These are phyloP conservation scores for Fusarium annulatum DNA, from an alignment of 2,329 filamentous ascomycete genomes.

Conservation along the genomic window DNA sequence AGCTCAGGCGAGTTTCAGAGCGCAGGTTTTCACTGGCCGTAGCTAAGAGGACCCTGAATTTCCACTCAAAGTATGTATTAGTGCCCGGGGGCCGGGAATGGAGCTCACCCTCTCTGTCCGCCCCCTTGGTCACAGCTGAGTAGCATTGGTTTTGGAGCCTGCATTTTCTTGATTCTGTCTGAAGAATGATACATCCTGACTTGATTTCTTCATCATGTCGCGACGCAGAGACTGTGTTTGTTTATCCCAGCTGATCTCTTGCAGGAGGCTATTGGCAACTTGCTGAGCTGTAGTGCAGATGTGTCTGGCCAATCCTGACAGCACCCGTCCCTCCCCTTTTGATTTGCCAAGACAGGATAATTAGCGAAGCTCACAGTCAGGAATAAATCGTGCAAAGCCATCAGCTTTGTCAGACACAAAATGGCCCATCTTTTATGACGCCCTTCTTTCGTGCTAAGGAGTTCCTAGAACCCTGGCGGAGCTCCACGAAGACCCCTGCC, in stretches of 20 bases:
- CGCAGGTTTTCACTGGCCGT: slow-evolving; percentile 1
- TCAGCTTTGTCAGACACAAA: neutral
- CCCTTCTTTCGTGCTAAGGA: neutral
- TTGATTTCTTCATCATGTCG: neutral
- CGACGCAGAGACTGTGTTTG: neutral
- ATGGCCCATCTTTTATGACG: slow-evolving; percentile 29
- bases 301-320: slow-evolving; percentile 32
- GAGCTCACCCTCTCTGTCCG: neutral
- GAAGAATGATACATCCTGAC: slow-evolving; percentile 1
- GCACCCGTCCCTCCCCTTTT: slow-evolving; percentile 33
- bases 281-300: slow-evolving; percentile 14
- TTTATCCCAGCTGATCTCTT: slow-evolving; percentile 7
- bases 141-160: slow-evolving; percentile 1
- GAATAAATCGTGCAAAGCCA: slow-evolving; percentile 16
- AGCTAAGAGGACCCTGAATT: slow-evolving; percentile 17
- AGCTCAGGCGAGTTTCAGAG: slow-evolving; percentile 32
- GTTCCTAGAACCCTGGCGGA: neutral
- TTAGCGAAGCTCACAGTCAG: neutral
- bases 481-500: slow-evolving; percentile 11
- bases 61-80: neutral
- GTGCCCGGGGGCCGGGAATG: slow-evolving; percentile 1
- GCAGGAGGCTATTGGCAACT: slow-evolving; percentile 18
- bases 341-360: slow-evolving; percentile 13
- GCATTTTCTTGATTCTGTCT: neutral
- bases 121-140: slow-evolving; percentile 8